Evolutionary conservation across 2,329 filamentous ascomycete genomes (phyloP).

Genomic region (Sclerotinia minor): DNA sequence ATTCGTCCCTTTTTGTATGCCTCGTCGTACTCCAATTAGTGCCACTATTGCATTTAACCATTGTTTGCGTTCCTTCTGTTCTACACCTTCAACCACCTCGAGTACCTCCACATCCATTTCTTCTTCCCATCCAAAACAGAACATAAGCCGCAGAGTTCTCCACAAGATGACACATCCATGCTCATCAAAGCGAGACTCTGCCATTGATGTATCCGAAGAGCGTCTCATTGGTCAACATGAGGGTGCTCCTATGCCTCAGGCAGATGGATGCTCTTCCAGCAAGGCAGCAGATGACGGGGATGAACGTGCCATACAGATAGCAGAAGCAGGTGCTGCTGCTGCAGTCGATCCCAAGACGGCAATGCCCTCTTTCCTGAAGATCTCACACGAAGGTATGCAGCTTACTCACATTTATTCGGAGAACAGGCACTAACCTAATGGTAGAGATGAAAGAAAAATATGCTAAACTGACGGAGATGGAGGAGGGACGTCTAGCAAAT

Average conservation of each 20-base stretch:
- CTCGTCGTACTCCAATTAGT: slow-evolving; percentile 26
- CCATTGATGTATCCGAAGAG: neutral
- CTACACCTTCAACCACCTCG: slow-evolving; percentile 23
- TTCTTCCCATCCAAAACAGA: slow-evolving; percentile 14
- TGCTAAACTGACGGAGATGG: slow-evolving; percentile 62
- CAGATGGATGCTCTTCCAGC: slow-evolving; percentile 24
- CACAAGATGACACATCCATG: slow-evolving; percentile 15
- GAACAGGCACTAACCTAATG: slow-evolving; percentile 26
- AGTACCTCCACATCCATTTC: slow-evolving; percentile 4
- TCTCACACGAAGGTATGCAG: slow-evolving; percentile 50
- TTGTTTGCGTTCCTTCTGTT: slow-evolving; percentile 39
- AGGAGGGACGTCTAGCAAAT: slow-evolving; percentile 40
- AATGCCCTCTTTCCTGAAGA: slow-evolving; percentile 55
- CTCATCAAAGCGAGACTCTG: slow-evolving; percentile 3
- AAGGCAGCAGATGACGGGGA: slow-evolving; percentile 22
- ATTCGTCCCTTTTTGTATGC: slow-evolving; percentile 14
- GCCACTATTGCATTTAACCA: slow-evolving; percentile 35
- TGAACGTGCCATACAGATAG: slow-evolving; percentile 3
- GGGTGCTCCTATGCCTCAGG: slow-evolving; percentile 20
- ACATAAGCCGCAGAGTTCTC: neutral
- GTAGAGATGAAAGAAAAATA: slow-evolving; percentile 61
- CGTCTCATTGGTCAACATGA: slow-evolving; percentile 9
- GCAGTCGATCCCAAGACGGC: slow-evolving; percentile 17
- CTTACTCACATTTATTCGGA: slow-evolving; percentile 14
- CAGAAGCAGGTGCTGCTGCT: slow-evolving; percentile 17